These are phyloP conservation scores for Poa annua DNA, from an alignment of 176 grass and related monocot species.

Conservation along the genomic window DNA sequence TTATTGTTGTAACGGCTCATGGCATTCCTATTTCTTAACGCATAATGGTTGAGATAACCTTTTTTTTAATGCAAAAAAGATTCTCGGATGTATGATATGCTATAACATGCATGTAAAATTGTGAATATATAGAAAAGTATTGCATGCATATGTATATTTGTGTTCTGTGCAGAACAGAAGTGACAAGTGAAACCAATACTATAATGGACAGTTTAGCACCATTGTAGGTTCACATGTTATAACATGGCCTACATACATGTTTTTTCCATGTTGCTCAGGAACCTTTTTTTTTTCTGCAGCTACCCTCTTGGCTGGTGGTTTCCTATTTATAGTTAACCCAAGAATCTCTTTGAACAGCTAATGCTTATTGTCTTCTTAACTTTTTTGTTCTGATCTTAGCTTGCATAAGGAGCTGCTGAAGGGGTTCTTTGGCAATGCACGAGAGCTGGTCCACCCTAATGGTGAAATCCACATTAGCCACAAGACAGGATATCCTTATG, in stretches of 20 bases:
- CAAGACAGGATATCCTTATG: constrained; percentile 38
- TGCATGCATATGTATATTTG: background rate
- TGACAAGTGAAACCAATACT: background rate
- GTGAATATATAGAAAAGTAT: no score
- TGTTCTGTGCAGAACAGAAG: background rate
- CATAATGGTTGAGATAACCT: no score
- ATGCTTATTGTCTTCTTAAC: constrained; percentile 19
- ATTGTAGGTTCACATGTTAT: background rate
- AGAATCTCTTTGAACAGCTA: background rate
- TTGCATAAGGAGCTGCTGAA: constrained; percentile 44
- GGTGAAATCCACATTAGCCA: constrained; percentile 66
- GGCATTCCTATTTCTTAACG: no score
- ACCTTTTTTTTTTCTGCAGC: background rate
- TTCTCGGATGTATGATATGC: background rate
- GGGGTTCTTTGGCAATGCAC: constrained; percentile 52
- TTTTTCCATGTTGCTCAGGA: background rate
- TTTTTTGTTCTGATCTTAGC: constrained; percentile 30
- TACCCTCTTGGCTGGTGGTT: background rate
- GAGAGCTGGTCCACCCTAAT: constrained; percentile 44
- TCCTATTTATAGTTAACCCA: background rate
- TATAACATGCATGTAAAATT: background rate
- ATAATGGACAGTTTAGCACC: background rate
- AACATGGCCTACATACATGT: background rate
- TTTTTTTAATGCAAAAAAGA: no score
- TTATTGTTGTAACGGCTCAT: background rate